Base-by-base conservation (phyloP, 257 asterid genomes). In the Ballota nigra region DNA sequence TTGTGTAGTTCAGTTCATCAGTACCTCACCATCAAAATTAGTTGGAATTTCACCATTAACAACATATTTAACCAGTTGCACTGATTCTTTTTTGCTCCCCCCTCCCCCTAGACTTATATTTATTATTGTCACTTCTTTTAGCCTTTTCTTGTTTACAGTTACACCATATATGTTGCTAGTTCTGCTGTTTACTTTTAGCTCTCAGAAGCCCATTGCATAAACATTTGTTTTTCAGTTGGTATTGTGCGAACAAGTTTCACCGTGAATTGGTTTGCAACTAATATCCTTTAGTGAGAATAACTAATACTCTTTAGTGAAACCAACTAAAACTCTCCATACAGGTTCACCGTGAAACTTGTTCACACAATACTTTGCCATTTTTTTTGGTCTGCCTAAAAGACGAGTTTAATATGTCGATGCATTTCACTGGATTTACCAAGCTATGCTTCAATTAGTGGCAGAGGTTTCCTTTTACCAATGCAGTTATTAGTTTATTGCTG, bases 1-100 rank as follows among this genome's bases (percentile, higher is more conserved):
- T 70, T 84, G 83, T 84, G 85, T 86, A 86, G 97, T 75, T 77
- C 84, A 80, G 91, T 77, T 80, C 73, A 88, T 84, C 61, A 83
- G 88, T 78, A 77, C 79, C 75, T 82, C 88, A 72, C 70, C 79
- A 80, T 75, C 85, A 85, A 68, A 76, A 84, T 84, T 81, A 83
- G 80, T 90, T 85, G 82, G 75, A 74, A 72, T 76, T 77, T 78
- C 74, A 83, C 76, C 77, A 79, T 88, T 79, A 79, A 78, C 88
- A 76, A 76, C 83, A 83, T 72, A 73, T 82, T 83, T 80, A 77
- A 70, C 78, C 78, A 78, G 77, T 79, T 81, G 63, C 63, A 45
- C 68, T 70, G 33, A 23, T 53, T 58, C 60, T 53, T 34, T 52
- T 43, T 43, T 43, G 6, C 16, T 49, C 62, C 20, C 0, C 6